Evolutionary conservation across 805 yeast genomes (phyloP), one percentile per base, ranked within the genome.

Genomic region (Crinitomyces ghanaensis): DNA sequence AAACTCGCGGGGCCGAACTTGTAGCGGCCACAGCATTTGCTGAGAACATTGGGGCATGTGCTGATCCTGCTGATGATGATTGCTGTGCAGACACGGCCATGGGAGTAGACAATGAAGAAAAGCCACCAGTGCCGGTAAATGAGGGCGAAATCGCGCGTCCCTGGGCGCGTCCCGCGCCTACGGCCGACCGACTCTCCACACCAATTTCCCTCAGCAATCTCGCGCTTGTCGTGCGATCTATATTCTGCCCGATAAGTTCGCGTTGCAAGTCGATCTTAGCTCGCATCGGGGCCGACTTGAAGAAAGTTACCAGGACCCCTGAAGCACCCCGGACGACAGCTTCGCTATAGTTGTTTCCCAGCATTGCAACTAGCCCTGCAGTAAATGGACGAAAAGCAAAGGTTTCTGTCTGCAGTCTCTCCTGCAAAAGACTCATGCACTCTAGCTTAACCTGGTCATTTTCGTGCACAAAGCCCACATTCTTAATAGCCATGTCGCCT

Each of bases 241-340:
- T 54, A 12, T 50, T 48, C 29, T 60, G 58, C 3, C 49, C 36
- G 12, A 53, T 50, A 36, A 74, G 41, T 21, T 65, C 69, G 20
- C 51, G 50, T 6, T 59, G 49, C 23, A 74, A 55, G 39, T 70
- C 76, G 19, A 51, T 53, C 40, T 60, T 63, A 23, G 72, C 73
- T 11, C 56, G 56, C 21, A 47, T 48, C 20, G 43, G 36, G 3
- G 57, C 55, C 36, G 56, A 57, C 28, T 45, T 53, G 51, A 67
- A 68, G 33, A 65, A 62, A 5, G 49, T 31, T 1, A 56, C 42
- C 9, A 70, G 42, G 21, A 67, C 41, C 2, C 44, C 47, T 9
- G 41, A 35, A 9, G 56, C 48, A 4, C 51, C 41, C 4, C 24
- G 34, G 4, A 48, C 45, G 5, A 56, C 54, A 2, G 16, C 27